These are phyloP conservation scores for Senecio squalidus DNA, from an alignment of 140 eudicot species.

Conservation along the genomic window DNA sequence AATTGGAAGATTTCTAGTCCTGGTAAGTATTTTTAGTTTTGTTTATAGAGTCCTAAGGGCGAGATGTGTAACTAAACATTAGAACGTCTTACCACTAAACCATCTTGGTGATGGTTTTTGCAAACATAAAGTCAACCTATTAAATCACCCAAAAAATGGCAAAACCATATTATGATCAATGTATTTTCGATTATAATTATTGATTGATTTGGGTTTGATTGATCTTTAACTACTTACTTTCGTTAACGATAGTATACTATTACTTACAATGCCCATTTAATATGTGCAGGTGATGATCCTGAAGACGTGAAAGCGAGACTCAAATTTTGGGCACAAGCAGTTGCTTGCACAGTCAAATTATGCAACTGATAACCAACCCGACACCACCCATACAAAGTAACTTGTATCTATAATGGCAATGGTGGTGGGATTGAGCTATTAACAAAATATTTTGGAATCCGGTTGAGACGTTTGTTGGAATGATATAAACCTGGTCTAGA, in stretches of 20 bases:
- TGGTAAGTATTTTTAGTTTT: conserved; percentile 47
- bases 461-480: background rate
- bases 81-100: too few species aligned
- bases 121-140: too few species aligned
- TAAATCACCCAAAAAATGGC: too few species aligned
- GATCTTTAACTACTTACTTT: too few species aligned
- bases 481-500: conserved; percentile 5
- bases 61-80: too few species aligned
- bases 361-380: conserved; percentile 52
- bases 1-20: conserved; percentile 82
- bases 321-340: conserved; percentile 78
- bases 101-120: too few species aligned
- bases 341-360: conserved; percentile 63
- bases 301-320: conserved; percentile 82
- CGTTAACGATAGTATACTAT: too few species aligned
- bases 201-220: too few species aligned
- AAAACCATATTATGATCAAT: too few species aligned
- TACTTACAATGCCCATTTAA: too few species aligned
- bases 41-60: too few species aligned
- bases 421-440: background rate
- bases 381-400: background rate
- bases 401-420: background rate
- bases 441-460: background rate
- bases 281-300: conserved; percentile 63
- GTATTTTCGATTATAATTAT: too few species aligned